Evolutionary conservation across 257 asterid genomes (phyloP), one percentile per base, ranked within the genome.

Genomic region (Ajuga chamaepitys): DNA sequence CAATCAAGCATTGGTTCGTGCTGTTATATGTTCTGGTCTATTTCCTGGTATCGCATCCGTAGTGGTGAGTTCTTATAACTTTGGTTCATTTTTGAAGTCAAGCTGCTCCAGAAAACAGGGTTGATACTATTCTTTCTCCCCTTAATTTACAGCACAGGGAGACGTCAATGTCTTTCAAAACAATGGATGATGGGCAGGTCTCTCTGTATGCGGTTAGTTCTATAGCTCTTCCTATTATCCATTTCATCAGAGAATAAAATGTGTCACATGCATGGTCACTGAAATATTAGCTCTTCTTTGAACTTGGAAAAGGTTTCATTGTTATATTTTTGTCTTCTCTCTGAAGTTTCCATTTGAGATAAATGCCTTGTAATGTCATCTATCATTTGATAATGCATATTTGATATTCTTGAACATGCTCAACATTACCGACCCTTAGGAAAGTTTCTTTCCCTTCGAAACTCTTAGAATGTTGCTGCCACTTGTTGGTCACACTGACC

Each of bases 141-240:
- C 47, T 21, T 41, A 66, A 34, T 83, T 50, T 82, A 72, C 95
- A 93, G 99, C 97, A 88, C 46, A 77, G 99, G 75, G 99, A 93
- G 77, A 82, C 95, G 40, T 81, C 99, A 57, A 84, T 93, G 97
- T 93, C 99, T 62, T 93, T 93, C 87, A 93, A 93, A 80, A 93
- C 99, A 71, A 89, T 93, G 95, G 99, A 88, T 73, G 99, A 93
- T 69, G 99, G 99, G 38, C 95, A 84, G 65, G 97, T 93, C 73
- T 74, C 84, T 62, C 96, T 93, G 13, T 93, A 89, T 74, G 94
- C 95, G 83, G 99, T 93, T 87, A 72, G 99, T 74, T 68, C 64
- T 58, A 32, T 26, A 46, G 55, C 64, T 66, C 63, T 24, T 58
- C 26, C 30, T 25, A 50, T 64, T 38, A 34, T 50, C 38, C 41